Evolutionary conservation across 306 rosid genomes (phyloP), one percentile per base, ranked within the genome.

Genomic region (Parietaria judaica): DNA sequence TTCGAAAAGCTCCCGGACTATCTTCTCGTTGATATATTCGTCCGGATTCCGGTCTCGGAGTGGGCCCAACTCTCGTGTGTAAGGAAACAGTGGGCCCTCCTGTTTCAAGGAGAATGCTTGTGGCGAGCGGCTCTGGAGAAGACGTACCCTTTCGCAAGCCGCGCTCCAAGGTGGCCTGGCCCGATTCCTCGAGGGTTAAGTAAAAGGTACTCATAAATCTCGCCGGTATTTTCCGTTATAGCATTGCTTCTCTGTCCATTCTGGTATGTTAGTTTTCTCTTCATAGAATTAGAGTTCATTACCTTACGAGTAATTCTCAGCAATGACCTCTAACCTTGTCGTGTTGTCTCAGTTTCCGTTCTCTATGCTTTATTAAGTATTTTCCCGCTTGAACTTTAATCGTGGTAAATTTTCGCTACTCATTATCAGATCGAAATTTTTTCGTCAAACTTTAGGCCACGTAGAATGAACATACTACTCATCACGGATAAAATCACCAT

Each of bases 111-210:
- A 12, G 80, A 89, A 45, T 82, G 69, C 65, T 76, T 86, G 70
- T 86, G 97, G 97, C 79, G 73, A 65, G 92, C 95, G 44, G 89
- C 92, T 60, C 72, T 89, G 35, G 34, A 72, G 16, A 61, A 9
- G 50, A 58, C 66, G 58, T 86, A 64, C 66, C 92, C 97, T 38
- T 71, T 54, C 53, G 79, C 71, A 14, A 59, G 60, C 71, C 68
- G 67, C 66, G 67, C 86, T 72, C 68, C 61, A 64, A 78, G 79
- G 72, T 86, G 92, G 89, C 89, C 84, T 1, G 86, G 84, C 14
- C 89, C 97, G 54, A 84, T 84, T 58, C 84, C 92, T 47, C 76
- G 58, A 55, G 78, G 78, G 44, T 72, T 54, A 63, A 61, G 79
- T 76, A 79, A 69, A 70, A 86, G 89, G 95, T 83, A 73, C 31